These are phyloP conservation scores for Ogataea ramenticola DNA, from an alignment of 805 yeast species.

Conservation along the genomic window DNA sequence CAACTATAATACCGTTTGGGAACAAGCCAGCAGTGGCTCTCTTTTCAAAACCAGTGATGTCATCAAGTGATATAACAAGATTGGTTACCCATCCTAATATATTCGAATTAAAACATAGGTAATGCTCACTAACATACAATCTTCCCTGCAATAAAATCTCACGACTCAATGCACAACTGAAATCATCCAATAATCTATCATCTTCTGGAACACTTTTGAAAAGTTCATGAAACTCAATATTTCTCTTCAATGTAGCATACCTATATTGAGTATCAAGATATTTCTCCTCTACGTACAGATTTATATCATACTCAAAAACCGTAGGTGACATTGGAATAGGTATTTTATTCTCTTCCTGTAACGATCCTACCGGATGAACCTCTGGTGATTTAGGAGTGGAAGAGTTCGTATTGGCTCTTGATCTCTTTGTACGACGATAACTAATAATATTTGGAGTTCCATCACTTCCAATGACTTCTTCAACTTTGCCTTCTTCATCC, in stretches of 20 bases:
- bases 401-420: conserved; percentile 9
- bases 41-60: conserved; percentile 68
- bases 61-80: conserved; percentile 62
- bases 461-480: conserved; percentile 11
- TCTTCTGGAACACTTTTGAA: conserved; percentile 61
- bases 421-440: conserved; percentile 19
- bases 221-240: conserved; percentile 69
- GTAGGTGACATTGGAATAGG: background rate
- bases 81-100: conserved; percentile 88
- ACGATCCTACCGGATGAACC: background rate
- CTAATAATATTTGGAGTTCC: conserved; percentile 25
- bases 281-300: conserved; percentile 49
- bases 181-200: conserved; percentile 78
- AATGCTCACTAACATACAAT: conserved; percentile 68
- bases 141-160: conserved; percentile 88
- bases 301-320: conserved; percentile 23
- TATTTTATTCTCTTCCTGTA: background rate
- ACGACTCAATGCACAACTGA: conserved; percentile 80
- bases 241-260: conserved; percentile 56
- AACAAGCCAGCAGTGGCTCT: conserved; percentile 82
- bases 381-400: conserved; percentile 1
- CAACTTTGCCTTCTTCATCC: conserved; percentile 10
- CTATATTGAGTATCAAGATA: conserved; percentile 52
- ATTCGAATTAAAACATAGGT: conserved; percentile 80
- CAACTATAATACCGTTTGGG: conserved; percentile 79